These are phyloP conservation scores for Diversispora eburnea DNA, from an alignment of 192 early-diverging fungal genomes.

Conservation along the genomic window DNA sequence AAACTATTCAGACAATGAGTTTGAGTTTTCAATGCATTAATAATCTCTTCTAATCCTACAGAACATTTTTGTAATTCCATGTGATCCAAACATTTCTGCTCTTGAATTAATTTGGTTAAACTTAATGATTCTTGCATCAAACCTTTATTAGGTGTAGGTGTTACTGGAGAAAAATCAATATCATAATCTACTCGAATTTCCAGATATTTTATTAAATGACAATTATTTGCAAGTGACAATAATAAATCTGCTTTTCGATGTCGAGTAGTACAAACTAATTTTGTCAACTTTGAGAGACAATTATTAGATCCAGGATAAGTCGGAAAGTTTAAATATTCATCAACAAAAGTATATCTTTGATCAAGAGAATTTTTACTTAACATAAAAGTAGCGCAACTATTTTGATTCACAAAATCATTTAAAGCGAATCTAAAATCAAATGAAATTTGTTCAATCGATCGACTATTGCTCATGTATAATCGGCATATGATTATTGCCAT, in stretches of 20 bases:
- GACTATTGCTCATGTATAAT: neutral
- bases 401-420: neutral
- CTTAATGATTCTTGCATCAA: neutral
- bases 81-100: neutral
- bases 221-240: neutral
- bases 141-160: neutral
- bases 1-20: neutral
- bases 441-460: neutral
- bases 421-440: neutral
- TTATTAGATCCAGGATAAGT: neutral
- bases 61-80: neutral
- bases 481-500: neutral
- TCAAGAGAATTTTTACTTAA: neutral
- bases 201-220: neutral
- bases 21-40: neutral
- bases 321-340: neutral
- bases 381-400: neutral
- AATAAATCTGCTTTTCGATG: neutral
- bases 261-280: neutral
- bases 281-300: neutral
- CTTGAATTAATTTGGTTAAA: neutral
- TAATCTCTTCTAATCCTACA: neutral
- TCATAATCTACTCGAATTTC: neutral
- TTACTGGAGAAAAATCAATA: neutral
- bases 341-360: neutral